A percentile compares a stretch with the other conserved stretches of the same genome.
Conservation (phyloP, 768 basidiomycete species). For the Psilocybe cyanescens region DNA sequence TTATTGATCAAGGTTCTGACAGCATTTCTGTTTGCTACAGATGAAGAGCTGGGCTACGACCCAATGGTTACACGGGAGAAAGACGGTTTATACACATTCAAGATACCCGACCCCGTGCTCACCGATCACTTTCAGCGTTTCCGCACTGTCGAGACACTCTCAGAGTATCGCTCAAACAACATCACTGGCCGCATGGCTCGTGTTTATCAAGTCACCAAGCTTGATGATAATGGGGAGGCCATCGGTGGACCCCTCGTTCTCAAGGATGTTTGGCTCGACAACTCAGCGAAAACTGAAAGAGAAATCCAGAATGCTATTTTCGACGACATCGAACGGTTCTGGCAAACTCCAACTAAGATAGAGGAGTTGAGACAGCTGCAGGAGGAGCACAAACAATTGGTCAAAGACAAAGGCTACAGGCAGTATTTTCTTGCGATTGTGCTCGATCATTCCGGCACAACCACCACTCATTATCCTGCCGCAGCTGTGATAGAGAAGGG, state of each 20-base stretch:
- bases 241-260: constrained; percentile 1
- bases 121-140: background rate
- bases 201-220: constrained; percentile 3
- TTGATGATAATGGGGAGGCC: background rate
- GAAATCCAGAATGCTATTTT: constrained; percentile 14
- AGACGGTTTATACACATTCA: background rate
- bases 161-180: constrained; percentile 6
- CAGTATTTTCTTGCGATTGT: background rate
- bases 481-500: background rate
- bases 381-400: background rate
- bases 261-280: constrained; percentile 18
- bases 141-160: constrained; percentile 1
- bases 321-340: constrained; percentile 10
- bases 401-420: background rate
- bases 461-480: background rate
- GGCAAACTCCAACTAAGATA: background rate
- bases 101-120: background rate
- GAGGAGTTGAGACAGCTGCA: background rate
- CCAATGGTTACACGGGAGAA: background rate
- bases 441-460: background rate
- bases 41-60: constrained; percentile 5
- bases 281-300: constrained; percentile 6
- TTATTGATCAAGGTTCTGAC: constrained; percentile 2
- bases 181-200: constrained; percentile 13
- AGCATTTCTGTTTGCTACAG: constrained; percentile 5